These are phyloP conservation scores for Trichosanthes truncata DNA, from an alignment of 306 rosid species.

Conservation along the genomic window DNA sequence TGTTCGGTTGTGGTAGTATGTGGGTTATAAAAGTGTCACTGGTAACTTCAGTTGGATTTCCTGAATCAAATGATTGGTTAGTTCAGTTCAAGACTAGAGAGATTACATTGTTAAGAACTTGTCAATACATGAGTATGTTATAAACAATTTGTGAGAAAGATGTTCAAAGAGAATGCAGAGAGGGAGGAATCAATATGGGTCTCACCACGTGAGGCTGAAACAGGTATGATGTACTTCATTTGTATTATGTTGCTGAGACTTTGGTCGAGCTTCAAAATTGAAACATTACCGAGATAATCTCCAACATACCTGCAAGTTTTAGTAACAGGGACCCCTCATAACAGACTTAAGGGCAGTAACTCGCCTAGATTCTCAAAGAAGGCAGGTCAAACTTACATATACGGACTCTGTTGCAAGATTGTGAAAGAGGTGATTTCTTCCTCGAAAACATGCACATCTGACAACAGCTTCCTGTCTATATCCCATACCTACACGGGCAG, in stretches of 20 bases:
- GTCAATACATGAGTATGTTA: neutral
- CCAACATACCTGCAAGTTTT: slow-evolving; percentile 58
- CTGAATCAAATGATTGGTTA: slow-evolving; percentile 26
- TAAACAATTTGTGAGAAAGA: neutral
- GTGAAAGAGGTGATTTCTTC: slow-evolving; percentile 58
- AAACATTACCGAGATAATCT: slow-evolving; percentile 56
- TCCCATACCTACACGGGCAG: slow-evolving; percentile 63
- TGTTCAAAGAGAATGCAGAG: slow-evolving; percentile 4
- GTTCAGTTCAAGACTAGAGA: neutral
- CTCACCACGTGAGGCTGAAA: slow-evolving; percentile 63
- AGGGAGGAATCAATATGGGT: neutral
- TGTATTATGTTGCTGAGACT: slow-evolving; percentile 35
- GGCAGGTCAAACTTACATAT: slow-evolving; percentile 43
- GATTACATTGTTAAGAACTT: neutral
- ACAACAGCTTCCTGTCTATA: slow-evolving; percentile 44
- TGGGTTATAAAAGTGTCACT: slow-evolving; percentile 35
- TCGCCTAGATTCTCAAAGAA: neutral
- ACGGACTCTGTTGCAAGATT: slow-evolving; percentile 41
- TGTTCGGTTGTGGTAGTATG: slow-evolving; percentile 64
- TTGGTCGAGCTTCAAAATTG: slow-evolving; percentile 61
- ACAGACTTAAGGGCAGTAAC: neutral
- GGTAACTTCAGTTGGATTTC: slow-evolving; percentile 38
- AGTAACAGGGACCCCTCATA: neutral
- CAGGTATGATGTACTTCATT: slow-evolving; percentile 60
- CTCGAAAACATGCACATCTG: slow-evolving; percentile 32